Conservation (phyloP, 2,329 filamentous ascomycete species). For the Penicillium crustosum region DNA sequence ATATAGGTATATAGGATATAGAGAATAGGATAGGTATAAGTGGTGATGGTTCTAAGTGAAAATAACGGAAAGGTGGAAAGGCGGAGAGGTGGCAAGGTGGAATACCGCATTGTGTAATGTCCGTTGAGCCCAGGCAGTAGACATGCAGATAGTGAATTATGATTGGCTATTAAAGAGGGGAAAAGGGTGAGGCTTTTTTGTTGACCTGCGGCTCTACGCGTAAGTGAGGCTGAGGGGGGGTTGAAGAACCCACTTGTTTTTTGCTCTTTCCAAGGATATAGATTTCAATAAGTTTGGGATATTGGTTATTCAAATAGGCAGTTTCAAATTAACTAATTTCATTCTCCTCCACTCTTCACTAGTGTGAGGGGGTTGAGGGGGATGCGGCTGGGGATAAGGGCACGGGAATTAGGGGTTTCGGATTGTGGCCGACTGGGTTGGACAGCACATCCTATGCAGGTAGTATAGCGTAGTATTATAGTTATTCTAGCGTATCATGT, state of each 20-base stretch:
- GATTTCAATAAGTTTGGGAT: neutral
- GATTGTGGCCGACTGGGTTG: neutral
- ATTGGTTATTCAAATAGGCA: neutral
- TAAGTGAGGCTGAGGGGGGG: conserved; percentile 16
- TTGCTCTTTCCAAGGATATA: neutral
- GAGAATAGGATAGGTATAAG: too few species aligned
- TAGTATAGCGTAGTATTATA: conserved; percentile 6
- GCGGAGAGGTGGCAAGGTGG: neutral
- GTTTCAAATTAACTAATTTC: conserved; percentile 1
- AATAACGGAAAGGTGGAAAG: too few species aligned
- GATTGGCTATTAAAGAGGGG: neutral
- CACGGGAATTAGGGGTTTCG: conserved; percentile 2
- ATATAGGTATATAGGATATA: too few species aligned
- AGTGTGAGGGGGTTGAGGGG: neutral
- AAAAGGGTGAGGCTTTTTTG: conserved; percentile 4
- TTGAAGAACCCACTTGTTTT: conserved; percentile 11
- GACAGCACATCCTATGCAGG: conserved; percentile 4
- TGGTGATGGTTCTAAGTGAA: too few species aligned
- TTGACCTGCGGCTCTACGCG: conserved; percentile 12
- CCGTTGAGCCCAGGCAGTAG: neutral
- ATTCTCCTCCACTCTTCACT: neutral
- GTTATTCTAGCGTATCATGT: neutral
- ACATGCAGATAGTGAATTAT: neutral
- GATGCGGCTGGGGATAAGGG: conserved; percentile 1
- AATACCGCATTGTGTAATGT: conserved; percentile 1